Percentiles rank a stretch among this genome's conserved stretches.
Conservation (phyloP, 2,329 filamentous ascomycete genomes). For the Calycina herbarum region DNA sequence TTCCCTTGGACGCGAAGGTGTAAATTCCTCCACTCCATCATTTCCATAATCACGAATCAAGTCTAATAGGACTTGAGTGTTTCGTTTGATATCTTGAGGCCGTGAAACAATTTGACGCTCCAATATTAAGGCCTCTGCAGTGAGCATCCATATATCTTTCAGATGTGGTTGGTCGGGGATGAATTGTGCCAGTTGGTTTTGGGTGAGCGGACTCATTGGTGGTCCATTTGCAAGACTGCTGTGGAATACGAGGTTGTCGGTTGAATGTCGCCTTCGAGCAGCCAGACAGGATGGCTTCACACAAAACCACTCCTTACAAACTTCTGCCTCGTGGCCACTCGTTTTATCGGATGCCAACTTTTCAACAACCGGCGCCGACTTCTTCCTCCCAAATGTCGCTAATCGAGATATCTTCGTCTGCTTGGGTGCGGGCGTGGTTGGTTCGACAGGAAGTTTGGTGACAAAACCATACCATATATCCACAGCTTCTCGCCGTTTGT, state of each 20-base stretch:
- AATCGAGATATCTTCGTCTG: constrained; percentile 54
- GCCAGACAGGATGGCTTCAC: constrained; percentile 36
- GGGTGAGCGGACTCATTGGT: constrained; percentile 57
- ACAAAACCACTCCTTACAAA: constrained; percentile 39
- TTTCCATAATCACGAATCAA: constrained; percentile 63
- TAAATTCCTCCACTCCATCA: constrained; percentile 61
- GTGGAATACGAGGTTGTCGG: constrained; percentile 52
- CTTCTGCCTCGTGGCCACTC: constrained; percentile 27
- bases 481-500: constrained; percentile 56
- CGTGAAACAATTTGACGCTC: constrained; percentile 58
- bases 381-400: constrained; percentile 56
- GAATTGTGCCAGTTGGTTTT: constrained; percentile 51
- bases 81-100: constrained; percentile 61
- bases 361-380: constrained; percentile 40
- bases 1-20: constrained; percentile 19
- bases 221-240: constrained; percentile 61
- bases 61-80: constrained; percentile 61
- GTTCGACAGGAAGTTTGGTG: constrained; percentile 44
- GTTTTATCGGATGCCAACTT: constrained; percentile 28
- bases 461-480: constrained; percentile 60
- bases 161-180: constrained; percentile 57
- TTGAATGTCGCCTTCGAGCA: constrained; percentile 28
- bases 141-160: constrained; percentile 62
- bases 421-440: constrained; percentile 26
- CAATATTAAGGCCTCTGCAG: constrained; percentile 62